These are phyloP conservation scores for Exophiala spinifera DNA, from an alignment of 2,329 filamentous ascomycete genomes.

Conservation along the genomic window DNA sequence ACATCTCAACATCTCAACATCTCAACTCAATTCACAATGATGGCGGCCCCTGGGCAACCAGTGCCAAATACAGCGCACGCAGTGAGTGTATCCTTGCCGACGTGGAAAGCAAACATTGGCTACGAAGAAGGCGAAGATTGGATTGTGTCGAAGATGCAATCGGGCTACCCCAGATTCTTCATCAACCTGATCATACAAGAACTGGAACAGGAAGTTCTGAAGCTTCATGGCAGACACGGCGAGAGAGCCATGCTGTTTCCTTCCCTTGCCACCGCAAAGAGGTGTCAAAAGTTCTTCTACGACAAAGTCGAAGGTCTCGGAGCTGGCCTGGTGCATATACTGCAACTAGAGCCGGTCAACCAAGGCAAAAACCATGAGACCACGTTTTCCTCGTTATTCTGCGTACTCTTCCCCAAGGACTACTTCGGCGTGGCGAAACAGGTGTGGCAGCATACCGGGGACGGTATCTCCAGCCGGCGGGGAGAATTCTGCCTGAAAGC, in stretches of 20 bases:
- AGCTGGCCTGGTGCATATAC: conserved; percentile 49
- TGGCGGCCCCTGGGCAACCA: conserved; percentile 58
- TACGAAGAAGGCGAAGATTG: conserved; percentile 91
- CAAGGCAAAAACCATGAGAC: conserved; percentile 44
- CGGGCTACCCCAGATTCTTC: conserved; percentile 93
- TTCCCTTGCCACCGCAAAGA: conserved; percentile 62
- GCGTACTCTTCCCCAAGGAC: conserved; percentile 67
- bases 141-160: conserved; percentile 81
- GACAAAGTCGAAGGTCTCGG: conserved; percentile 55
- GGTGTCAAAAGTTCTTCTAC: conserved; percentile 72
- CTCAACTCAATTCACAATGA: conserved; percentile 13
- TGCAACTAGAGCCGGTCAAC: conserved; percentile 62
- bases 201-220: conserved; percentile 66
- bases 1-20: no score
- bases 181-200: conserved; percentile 78
- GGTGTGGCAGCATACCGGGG: conserved; percentile 96
- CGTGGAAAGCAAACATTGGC: conserved; percentile 84
- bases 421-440: conserved; percentile 75
- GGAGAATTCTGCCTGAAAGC: conserved; percentile 83
- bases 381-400: conserved; percentile 62
- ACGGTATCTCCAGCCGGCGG: conserved; percentile 84
- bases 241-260: conserved; percentile 77
- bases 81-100: conserved; percentile 91
- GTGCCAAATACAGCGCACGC: conserved; percentile 82
- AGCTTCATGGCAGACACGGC: conserved; percentile 56